phyloP scores from a whole-genome alignment of 2,329 filamentous ascomycete species.

The Colletotrichum gigasporum region DNA sequence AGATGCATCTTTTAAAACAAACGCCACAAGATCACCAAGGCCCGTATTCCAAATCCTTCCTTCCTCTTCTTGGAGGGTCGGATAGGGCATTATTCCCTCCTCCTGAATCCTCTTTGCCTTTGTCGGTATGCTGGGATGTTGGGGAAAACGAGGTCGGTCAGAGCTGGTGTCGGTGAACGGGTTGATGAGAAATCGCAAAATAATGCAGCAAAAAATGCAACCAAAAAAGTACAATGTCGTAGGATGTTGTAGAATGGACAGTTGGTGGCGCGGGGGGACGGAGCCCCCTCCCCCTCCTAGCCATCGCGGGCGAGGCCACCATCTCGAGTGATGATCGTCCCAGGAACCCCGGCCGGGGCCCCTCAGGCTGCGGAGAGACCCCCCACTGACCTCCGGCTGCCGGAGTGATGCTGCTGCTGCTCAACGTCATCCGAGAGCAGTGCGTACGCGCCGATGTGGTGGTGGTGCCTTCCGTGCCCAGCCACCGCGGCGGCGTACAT shows the following conservation, averaged over 20 bases:
- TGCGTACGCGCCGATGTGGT: conserved; percentile 3
- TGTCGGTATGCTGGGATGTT: no score
- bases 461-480: conserved; percentile 2
- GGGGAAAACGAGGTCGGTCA: no score
- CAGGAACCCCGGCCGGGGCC: background rate
- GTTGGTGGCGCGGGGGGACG: no score
- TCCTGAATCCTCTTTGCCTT: no score
- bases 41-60: background rate
- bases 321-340: no score
- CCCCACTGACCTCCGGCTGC: conserved; percentile 1
- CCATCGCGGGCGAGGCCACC: background rate
- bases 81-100: background rate
- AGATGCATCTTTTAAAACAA: background rate
- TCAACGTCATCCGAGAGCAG: conserved; percentile 17
- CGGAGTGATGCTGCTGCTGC: conserved; percentile 1
- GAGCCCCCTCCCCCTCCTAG: background rate
- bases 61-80: conserved; percentile 3
- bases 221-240: no score
- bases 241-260: no score
- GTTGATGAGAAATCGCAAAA: no score
- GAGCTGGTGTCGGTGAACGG: no score
- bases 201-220: background rate
- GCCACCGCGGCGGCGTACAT: conserved; percentile 19
- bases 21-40: background rate
- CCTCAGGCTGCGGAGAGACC: conserved; percentile 11